Base-by-base conservation (phyloP, 306 rosid genomes). In the Prunus padus region DNA sequence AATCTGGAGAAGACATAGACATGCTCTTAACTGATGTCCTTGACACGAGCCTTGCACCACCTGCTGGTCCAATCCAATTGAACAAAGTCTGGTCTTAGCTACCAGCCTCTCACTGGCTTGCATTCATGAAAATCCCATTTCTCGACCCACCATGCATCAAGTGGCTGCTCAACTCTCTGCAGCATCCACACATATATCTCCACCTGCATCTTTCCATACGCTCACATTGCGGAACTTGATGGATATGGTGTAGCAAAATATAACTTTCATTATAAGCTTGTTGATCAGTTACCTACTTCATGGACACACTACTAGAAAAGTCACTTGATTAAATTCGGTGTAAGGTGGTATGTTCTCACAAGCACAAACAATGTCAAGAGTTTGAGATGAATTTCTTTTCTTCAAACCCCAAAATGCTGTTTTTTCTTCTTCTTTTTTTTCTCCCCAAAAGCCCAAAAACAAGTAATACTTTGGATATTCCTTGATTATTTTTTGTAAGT, bases 1-100 rank as follows among this genome's bases (percentile, higher is more conserved):
- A 31, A 60, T 59, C 45, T 57, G 63, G 63, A 23, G 22, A 72
- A 54, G 60, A 77, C 18, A 16, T 13, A 47, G 51, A 15, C 22
- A 30, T 75, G 82, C 62, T 82, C 33, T 63, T 85, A 63, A 80
- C 83, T 74, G 87, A 85, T 70, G 75, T 75, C 65, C 25, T 85
- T 2, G 89, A 87, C 75, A 85, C 84, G 68, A 4, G 84, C 47
- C 82, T 85, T 23, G 77, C 88, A 80, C 51, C 81, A 59, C 91
- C 89, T 12, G 76, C 65, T 0, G 86, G 77, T 19, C 28, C 28
- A 23, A 7, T 19, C 28, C 28, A 23, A 7, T 57, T 23, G 30
- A 57, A 30, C 63, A 9, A 11, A 57, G 15, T 23, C 16, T 57
- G 15, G 31, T 22, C 14, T 23, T 57, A 30, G 16, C 63, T 57